Conservation (phyloP, 106 monocot species). For the Dioscorea zingiberensis region DNA sequence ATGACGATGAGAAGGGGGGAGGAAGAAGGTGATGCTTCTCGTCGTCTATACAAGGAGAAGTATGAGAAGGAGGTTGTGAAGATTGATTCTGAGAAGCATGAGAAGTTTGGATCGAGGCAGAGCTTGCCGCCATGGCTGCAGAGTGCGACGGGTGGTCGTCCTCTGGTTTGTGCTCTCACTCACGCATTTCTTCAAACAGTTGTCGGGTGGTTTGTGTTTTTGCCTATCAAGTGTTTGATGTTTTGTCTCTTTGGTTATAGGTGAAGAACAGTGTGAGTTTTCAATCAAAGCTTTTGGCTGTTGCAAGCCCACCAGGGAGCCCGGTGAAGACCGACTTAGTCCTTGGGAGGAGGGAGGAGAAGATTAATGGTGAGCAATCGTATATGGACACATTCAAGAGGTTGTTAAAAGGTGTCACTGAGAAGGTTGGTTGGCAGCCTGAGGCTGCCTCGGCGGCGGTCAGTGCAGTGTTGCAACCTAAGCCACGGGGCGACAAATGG, state of each 20-base stretch:
- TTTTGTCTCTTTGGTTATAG: too few relatives aligned
- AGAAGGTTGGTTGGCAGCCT: slow-evolving; percentile 74
- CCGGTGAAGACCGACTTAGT: slow-evolving; percentile 58
- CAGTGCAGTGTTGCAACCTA: slow-evolving; percentile 43
- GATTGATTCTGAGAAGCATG: slow-evolving; percentile 41
- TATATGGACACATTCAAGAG: slow-evolving; percentile 75
- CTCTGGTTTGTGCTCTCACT: not conserved
- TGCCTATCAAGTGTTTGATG: too few relatives aligned
- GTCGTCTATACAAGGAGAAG: not conserved
- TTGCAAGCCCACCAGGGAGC: slow-evolving; percentile 20
- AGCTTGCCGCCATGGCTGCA: slow-evolving; percentile 77
- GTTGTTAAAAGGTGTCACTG: slow-evolving; percentile 56
- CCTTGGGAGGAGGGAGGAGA: slow-evolving; percentile 27
- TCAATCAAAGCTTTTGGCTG: too few relatives aligned
- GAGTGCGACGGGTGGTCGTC: not conserved
- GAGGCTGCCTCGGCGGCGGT: slow-evolving; percentile 75
- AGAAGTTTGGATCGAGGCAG: slow-evolving; percentile 15
- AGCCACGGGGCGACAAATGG: slow-evolving; percentile 69
- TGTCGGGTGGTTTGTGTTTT: too few relatives aligned
- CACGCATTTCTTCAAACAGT: too few relatives aligned
- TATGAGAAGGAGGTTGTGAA: slow-evolving; percentile 18
- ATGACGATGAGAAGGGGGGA: too few relatives aligned
- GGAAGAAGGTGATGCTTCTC: too few relatives aligned
- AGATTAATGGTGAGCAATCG: too few relatives aligned
- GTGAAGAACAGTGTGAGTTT: too few relatives aligned